phyloP scores from a whole-genome alignment of 148 eudicot genomes.

The Vaccinium macrocarpon region DNA sequence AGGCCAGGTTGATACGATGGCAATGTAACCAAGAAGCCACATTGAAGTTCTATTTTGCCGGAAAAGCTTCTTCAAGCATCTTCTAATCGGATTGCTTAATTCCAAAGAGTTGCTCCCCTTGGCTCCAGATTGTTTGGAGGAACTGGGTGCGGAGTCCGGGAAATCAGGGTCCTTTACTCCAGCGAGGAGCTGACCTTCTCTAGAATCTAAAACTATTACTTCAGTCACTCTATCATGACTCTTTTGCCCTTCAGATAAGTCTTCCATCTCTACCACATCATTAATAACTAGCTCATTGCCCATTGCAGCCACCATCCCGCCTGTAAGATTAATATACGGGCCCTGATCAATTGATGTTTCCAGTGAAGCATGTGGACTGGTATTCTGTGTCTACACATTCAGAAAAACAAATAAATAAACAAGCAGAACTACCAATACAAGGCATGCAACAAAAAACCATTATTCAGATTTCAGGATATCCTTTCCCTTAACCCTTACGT shows the following conservation, averaged over 20 bases:
- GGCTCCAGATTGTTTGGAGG: conserved; percentile 24
- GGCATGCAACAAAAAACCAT: not conserved
- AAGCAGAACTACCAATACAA: not conserved
- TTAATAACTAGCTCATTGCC: conserved; percentile 36
- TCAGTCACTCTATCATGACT: conserved; percentile 20
- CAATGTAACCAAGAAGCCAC: conserved; percentile 75
- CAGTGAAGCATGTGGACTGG: conserved; percentile 26
- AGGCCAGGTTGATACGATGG: conserved; percentile 64
- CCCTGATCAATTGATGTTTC: conserved; percentile 66
- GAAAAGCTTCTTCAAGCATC: conserved; percentile 54
- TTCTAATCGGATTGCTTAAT: conserved; percentile 29
- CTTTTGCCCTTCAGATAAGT: conserved; percentile 22
- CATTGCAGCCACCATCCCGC: conserved; percentile 72
- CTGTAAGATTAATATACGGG: conserved; percentile 66
- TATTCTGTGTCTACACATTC: conserved; percentile 29
- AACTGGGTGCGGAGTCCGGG: conserved; percentile 1
- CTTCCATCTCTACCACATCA: conserved; percentile 19
- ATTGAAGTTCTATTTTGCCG: conserved; percentile 56
- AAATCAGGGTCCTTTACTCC: conserved; percentile 19
- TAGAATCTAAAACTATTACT: conserved; percentile 20
- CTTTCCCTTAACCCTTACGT: not conserved
- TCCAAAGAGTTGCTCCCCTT: conserved; percentile 16
- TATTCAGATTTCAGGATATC: too few species aligned
- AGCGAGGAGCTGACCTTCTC: conserved; percentile 22
- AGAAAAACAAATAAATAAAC: not conserved